phyloP scores from a whole-genome alignment of 2,329 filamentous ascomycete species.

The Arachnomyces sp. region DNA sequence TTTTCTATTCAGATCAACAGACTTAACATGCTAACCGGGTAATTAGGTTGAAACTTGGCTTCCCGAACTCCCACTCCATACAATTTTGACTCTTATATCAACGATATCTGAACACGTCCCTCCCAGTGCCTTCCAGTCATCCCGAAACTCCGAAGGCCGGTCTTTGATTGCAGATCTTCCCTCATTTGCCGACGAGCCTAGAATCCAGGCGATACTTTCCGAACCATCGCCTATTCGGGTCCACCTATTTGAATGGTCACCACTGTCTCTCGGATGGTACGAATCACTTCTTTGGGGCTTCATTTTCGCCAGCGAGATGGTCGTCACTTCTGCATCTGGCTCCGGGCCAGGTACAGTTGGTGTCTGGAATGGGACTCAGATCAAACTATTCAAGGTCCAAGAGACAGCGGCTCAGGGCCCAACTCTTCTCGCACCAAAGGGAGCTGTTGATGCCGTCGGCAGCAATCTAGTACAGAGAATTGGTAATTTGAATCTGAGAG shows the following conservation, averaged over 20 bases:
- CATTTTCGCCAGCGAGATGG: conserved; percentile 84
- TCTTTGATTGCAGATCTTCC: conserved; percentile 37
- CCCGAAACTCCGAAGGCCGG: conserved; percentile 32
- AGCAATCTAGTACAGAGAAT: conserved; percentile 83
- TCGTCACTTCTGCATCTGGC: conserved; percentile 40
- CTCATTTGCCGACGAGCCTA: conserved; percentile 42
- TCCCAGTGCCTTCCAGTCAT: conserved; percentile 37
- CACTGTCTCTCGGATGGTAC: conserved; percentile 87
- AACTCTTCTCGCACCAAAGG: conserved; percentile 73
- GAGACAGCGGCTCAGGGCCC: conserved; percentile 74
- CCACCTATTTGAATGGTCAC: conserved; percentile 92
- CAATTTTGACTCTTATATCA: conserved; percentile 69
- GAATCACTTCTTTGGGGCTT: conserved; percentile 91
- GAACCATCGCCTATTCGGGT: conserved; percentile 68
- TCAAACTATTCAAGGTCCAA: conserved; percentile 84
- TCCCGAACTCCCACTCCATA: conserved; percentile 83
- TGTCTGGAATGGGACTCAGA: conserved; percentile 85
- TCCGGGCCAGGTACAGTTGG: conserved; percentile 74
- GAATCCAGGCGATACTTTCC: conserved; percentile 57
- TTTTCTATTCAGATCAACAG: conserved; percentile 1
- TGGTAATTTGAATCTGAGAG: conserved; percentile 67
- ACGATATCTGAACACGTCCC: conserved; percentile 46
- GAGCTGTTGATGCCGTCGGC: conserved; percentile 87
- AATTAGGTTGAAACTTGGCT: conserved; percentile 80
- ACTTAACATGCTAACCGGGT: conserved; percentile 11